phyloP scores from a whole-genome alignment of 768 basidiomycete genomes.

The Leccinum imitatum region DNA sequence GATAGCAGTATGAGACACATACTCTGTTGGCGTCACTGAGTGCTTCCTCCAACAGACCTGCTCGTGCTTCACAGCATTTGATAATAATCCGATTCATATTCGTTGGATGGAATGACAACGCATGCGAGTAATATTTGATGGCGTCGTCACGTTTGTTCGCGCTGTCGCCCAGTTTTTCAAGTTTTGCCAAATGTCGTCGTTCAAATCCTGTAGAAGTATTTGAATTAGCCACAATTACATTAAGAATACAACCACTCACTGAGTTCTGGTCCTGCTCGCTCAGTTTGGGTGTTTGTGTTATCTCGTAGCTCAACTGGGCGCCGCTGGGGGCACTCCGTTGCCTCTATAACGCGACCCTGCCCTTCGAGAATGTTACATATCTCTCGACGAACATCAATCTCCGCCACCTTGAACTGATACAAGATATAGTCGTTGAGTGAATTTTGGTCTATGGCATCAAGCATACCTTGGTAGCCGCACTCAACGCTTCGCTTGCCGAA shows the following conservation, averaged over 20 bases:
- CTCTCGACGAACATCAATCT: not conserved
- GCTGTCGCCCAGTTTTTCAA: not conserved
- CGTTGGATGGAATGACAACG: not conserved
- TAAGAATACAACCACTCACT: not conserved
- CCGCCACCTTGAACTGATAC: constrained; percentile 3
- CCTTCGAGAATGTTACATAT: constrained; percentile 4
- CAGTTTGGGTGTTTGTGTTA: not conserved
- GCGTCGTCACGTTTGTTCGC: not conserved
- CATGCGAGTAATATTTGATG: not conserved
- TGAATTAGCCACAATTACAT: not conserved
- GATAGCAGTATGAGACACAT: not conserved
- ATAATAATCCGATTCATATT: not conserved
- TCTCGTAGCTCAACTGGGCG: not conserved
- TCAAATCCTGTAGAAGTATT: not conserved
- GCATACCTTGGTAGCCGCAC: not conserved
- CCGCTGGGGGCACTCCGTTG: not conserved
- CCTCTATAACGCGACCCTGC: not conserved
- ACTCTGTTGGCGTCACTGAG: not conserved
- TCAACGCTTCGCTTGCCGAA: not conserved
- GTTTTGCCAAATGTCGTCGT: not conserved
- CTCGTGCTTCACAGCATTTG: not conserved
- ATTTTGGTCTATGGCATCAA: not conserved
- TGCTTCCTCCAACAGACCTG: too few relatives aligned
- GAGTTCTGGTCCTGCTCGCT: not conserved
- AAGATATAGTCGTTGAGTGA: not conserved